Evolutionary conservation across 257 asterid genomes (phyloP).

Genomic region (Capsicum baccatum): DNA sequence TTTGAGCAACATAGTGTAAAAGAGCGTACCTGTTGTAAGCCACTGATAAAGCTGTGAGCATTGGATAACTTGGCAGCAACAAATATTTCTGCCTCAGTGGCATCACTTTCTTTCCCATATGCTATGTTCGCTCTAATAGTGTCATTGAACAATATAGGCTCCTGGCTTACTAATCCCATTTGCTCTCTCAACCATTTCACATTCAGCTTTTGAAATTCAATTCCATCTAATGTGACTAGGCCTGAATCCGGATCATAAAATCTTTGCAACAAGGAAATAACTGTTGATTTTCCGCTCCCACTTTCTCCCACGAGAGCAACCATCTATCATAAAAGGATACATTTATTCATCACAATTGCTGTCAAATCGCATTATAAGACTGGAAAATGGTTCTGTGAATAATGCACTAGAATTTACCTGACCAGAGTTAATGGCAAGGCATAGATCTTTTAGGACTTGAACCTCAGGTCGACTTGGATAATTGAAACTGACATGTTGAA

Average conservation of each 20-base stretch:
- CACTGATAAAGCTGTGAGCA: constrained; percentile 54
- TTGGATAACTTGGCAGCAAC: constrained; percentile 57
- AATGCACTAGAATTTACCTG: constrained; percentile 49
- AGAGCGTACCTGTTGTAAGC: constrained; percentile 44
- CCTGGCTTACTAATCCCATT: constrained; percentile 67
- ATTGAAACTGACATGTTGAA: constrained; percentile 69
- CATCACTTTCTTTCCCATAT: constrained; percentile 55
- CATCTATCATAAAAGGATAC: constrained; percentile 40
- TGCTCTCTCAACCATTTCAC: constrained; percentile 59
- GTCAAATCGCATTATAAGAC: neutral
- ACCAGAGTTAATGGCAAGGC: constrained; percentile 67
- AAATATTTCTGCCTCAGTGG: constrained; percentile 49
- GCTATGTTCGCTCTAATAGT: constrained; percentile 55
- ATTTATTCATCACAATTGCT: neutral
- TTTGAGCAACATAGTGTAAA: neutral
- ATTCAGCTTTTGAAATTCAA: constrained; percentile 37
- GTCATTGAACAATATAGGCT: constrained; percentile 52
- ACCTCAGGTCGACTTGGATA: constrained; percentile 88
- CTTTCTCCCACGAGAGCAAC: constrained; percentile 66
- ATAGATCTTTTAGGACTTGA: constrained; percentile 71
- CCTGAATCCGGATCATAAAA: constrained; percentile 58
- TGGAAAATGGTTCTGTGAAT: neutral
- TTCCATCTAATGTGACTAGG: constrained; percentile 45
- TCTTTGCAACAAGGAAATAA: constrained; percentile 54
- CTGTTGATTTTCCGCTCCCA: constrained; percentile 63